phyloP scores from a whole-genome alignment of 31 red algal genomes.

The Endocladia muricata region DNA sequence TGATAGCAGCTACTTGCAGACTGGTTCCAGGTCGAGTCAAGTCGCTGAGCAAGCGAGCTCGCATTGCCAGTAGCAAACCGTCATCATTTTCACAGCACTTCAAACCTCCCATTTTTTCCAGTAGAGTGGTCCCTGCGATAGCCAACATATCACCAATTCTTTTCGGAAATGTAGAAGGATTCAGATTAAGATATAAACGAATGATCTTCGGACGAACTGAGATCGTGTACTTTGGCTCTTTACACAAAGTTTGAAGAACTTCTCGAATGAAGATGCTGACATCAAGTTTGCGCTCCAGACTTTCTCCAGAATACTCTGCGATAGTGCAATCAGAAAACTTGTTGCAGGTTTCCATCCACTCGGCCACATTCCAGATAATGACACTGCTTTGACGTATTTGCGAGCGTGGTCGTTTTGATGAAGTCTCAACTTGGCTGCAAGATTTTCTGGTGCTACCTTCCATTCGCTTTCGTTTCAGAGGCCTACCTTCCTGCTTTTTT shows the following conservation, averaged over 20 bases:
- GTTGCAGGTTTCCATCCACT: too few species aligned
- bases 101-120: constrained; percentile 80
- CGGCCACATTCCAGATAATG: too few species aligned
- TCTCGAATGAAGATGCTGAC: constrained; percentile 28
- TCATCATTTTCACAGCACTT: constrained; percentile 51
- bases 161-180: constrained; percentile 42
- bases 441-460: too few species aligned
- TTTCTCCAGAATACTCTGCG: too few species aligned
- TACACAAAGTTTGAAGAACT: constrained; percentile 13
- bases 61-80: constrained; percentile 13
- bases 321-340: too few species aligned
- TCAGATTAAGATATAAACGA: constrained; percentile 29
- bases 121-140: constrained; percentile 25
- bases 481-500: too few species aligned
- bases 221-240: constrained; percentile 41
- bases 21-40: constrained; percentile 24
- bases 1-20: constrained; percentile 44
- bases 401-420: too few species aligned
- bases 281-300: constrained; percentile 19
- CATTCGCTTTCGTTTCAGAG: too few species aligned
- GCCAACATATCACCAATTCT: constrained; percentile 35
- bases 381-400: too few species aligned
- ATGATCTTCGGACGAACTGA: constrained; percentile 34
- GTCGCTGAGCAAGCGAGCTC: constrained; percentile 47
- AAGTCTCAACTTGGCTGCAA: not conserved